Base-by-base conservation (phyloP, 2,329 filamentous ascomycete genomes). In the Xylariales sp. region DNA sequence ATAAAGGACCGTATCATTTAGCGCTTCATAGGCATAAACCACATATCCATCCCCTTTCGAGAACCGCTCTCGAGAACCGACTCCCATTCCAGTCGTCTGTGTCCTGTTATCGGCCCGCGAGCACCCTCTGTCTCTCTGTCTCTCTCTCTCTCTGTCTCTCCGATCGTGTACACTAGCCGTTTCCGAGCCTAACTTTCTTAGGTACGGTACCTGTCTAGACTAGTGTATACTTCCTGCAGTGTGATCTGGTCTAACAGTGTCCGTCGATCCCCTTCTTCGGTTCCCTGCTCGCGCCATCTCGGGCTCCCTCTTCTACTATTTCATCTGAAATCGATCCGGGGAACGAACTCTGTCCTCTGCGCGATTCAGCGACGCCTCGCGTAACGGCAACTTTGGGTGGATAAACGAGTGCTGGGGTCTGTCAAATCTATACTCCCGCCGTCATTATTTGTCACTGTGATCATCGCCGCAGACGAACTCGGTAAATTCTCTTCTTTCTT, bases 251-350 rank as follows among this genome's bases (percentile, higher is more conserved):
- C 59, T 39, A 46, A 48, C 18, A 43, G 16, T 39, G n/a, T 45
- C 53, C 32, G 54, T 39, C 45, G 54, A 64, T 64, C 53, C 28
- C 36, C 46, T 58, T 63, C 34, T 57, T 56, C 6, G 16, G 46
- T 18, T 59, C 55, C 62, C 55, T 56, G 54, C 48, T 56, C 23
- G 39, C 39, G 36, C 54, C 23, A 39, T 56, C 39, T 39, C 45
- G 23, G 39, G 39, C 16, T 56, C 39, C 54, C 54, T 56, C 54
- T 9, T 16, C 18, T 43, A 43, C 54, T 45, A n/a, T 32, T 18
- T 28, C 45, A 16, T n/a, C 46, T 18, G 8, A 9, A 23, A 32
- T 34, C 30, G 41, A 14, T 23, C 23, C 23, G 23, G 23, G n/a
- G 48, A 55, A 45, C 46, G 12, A 32, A 41, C 48, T 54, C 55